These are phyloP conservation scores for Erythrobasidium hasegawianum DNA, from an alignment of 1,284 basidiomycete species.

Conservation along the genomic window DNA sequence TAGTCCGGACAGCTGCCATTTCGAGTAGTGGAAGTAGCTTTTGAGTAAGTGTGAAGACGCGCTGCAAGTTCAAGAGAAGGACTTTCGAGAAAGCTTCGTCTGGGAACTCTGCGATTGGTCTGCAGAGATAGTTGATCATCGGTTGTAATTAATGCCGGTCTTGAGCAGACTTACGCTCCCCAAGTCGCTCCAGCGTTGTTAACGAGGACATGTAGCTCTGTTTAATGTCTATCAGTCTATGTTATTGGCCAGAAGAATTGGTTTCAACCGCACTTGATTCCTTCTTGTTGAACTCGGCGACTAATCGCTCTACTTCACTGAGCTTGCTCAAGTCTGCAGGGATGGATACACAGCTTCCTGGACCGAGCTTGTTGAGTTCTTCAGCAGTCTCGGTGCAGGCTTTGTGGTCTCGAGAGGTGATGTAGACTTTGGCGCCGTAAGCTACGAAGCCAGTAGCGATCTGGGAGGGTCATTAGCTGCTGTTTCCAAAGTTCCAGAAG, in stretches of 20 bases:
- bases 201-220: constrained; percentile 59
- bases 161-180: constrained; percentile 56
- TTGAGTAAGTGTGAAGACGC: constrained; percentile 67
- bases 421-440: constrained; percentile 69
- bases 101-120: constrained; percentile 50
- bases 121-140: constrained; percentile 52
- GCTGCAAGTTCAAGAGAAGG: constrained; percentile 63
- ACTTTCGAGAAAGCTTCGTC: constrained; percentile 60
- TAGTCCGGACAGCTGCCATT: constrained; percentile 53
- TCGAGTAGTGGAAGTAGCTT: constrained; percentile 62
- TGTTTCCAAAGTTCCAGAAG: neutral
- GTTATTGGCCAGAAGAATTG: too few species aligned
- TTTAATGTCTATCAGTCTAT: too few species aligned
- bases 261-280: constrained; percentile 56
- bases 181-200: constrained; percentile 68
- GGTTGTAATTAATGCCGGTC: neutral
- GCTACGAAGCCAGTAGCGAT: constrained; percentile 64
- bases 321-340: constrained; percentile 61
- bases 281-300: constrained; percentile 55
- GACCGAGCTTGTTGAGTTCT: constrained; percentile 58
- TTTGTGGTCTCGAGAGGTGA: constrained; percentile 60
- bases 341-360: constrained; percentile 59
- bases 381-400: constrained; percentile 60
- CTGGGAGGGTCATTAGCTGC: constrained; percentile 52
- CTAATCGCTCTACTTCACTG: constrained; percentile 59